Base-by-base conservation (phyloP, 129 eudicot genomes). In the Lonicera japonica region DNA sequence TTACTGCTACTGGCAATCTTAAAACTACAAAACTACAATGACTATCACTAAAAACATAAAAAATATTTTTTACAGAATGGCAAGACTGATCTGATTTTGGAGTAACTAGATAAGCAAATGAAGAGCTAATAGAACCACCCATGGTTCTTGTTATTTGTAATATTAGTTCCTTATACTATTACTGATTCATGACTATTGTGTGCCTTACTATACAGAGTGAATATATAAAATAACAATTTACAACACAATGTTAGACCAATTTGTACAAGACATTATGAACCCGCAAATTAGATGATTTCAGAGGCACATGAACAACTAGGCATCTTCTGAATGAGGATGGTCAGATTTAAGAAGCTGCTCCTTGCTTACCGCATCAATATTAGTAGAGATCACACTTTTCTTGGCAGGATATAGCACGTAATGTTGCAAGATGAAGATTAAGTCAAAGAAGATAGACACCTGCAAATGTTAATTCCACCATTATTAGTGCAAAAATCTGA, bases 391-490 rank as follows among this genome's bases (percentile, higher is more conserved):
- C 21, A 34, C 69, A 0, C 34, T 45, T 18, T 77, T 77, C 74
- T 54, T 59, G 65, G 77, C 74, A 14, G 70, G 96, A 77, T 92
- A 87, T 11, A 87, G 73, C 74, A 92, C 80, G 64, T 84, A 92
- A 75, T 92, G 98, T 76, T 92, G 98, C 55, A 87, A 8, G 66
- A 92, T 92, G 82, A 92, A 87, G 56, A 92, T 53, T 57, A 92
- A 29, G 81, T 91, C 98, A 58, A 91, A 91, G 81, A 87, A 87
- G 63, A 91, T 66, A 2, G 98, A 87, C 66, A 87, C 95, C 97
- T 91, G 84, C 61, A 72, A 58, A 60, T 21, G 34, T 15, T 18
- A n/a, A 63, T 19, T 62, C 43, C 59, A 48, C 22, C 21, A 54
- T 54, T 40, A 19, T 18, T 16, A 40, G 34, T 5, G 53, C 29